phyloP scores from a whole-genome alignment of 768 basidiomycete genomes.

The Wakefieldia striispora region DNA sequence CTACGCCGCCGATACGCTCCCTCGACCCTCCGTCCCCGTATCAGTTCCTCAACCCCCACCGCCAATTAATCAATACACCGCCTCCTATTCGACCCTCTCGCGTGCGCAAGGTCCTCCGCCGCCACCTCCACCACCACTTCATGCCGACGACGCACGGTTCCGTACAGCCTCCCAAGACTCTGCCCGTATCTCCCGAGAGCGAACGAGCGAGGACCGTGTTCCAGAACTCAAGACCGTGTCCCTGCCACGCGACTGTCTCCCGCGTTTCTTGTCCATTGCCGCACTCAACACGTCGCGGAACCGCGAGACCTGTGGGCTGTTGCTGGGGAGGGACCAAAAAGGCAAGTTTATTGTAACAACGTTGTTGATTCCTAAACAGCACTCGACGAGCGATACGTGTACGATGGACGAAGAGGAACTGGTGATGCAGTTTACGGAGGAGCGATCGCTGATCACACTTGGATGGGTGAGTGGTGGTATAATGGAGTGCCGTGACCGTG shows the following conservation, averaged over 20 bases:
- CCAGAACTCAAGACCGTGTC: slow-evolving; percentile 59
- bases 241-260: slow-evolving; percentile 72
- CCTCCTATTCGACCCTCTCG: slow-evolving; percentile 27
- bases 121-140: slow-evolving; percentile 22
- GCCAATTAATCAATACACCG: slow-evolving; percentile 14
- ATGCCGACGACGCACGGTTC: slow-evolving; percentile 26
- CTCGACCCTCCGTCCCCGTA: slow-evolving; percentile 32
- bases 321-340: slow-evolving; percentile 67
- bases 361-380: slow-evolving; percentile 84
- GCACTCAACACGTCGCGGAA: slow-evolving; percentile 74
- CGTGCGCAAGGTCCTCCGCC: slow-evolving; percentile 25
- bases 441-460: slow-evolving; percentile 76
- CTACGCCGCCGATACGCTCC: slow-evolving; percentile 36
- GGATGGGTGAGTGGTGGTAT: slow-evolving; percentile 71
- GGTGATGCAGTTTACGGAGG: slow-evolving; percentile 81
- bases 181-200: slow-evolving; percentile 33
- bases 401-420: slow-evolving; percentile 89
- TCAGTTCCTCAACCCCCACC: slow-evolving; percentile 9
- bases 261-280: slow-evolving; percentile 75
- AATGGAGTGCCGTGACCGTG: background rate
- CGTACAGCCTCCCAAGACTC: slow-evolving; percentile 35
- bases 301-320: slow-evolving; percentile 82
- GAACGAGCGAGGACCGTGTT: slow-evolving; percentile 29
- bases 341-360: slow-evolving; percentile 73
- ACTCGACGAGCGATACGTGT: slow-evolving; percentile 88